phyloP scores from a whole-genome alignment of 805 yeast genomes.

The Ogataea saltuana region DNA sequence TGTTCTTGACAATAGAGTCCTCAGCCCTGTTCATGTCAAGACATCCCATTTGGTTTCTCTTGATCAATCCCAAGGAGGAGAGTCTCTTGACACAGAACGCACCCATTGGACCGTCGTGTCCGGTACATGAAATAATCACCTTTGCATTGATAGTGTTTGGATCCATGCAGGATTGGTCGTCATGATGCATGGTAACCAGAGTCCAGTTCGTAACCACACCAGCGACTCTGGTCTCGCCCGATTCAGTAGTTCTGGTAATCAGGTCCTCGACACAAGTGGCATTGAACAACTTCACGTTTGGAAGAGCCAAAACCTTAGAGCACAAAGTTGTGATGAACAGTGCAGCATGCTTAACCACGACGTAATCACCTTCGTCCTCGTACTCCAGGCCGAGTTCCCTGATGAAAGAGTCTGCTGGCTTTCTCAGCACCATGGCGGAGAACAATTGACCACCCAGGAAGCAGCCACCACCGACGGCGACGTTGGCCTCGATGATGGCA shows the following conservation, averaged over 20 bases:
- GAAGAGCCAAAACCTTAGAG: conserved; percentile 67
- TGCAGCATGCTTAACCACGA: conserved; percentile 81
- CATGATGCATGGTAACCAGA: conserved; percentile 71
- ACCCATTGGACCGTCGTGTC: conserved; percentile 84
- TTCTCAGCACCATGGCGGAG: conserved; percentile 77
- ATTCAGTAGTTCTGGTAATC: conserved; percentile 65
- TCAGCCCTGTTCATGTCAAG: conserved; percentile 78
- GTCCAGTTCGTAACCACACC: conserved; percentile 89
- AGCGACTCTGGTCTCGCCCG: conserved; percentile 64
- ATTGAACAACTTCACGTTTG: conserved; percentile 74
- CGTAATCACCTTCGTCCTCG: conserved; percentile 80
- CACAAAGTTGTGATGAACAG: conserved; percentile 69
- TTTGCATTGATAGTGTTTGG: conserved; percentile 71
- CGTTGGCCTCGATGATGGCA: conserved; percentile 71
- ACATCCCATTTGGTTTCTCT: conserved; percentile 70
- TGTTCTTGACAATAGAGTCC: conserved; percentile 69
- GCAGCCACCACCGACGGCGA: conserved; percentile 81
- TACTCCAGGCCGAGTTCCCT: conserved; percentile 62
- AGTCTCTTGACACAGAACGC: conserved; percentile 76
- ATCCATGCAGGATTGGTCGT: conserved; percentile 78
- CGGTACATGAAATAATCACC: conserved; percentile 71
- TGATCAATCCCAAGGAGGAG: conserved; percentile 47
- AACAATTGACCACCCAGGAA: conserved; percentile 78
- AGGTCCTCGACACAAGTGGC: conserved; percentile 82
- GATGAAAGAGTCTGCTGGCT: conserved; percentile 73